These are phyloP conservation scores for Artemisia annua DNA, from an alignment of 129 eudicot genomes.

Conservation along the genomic window DNA sequence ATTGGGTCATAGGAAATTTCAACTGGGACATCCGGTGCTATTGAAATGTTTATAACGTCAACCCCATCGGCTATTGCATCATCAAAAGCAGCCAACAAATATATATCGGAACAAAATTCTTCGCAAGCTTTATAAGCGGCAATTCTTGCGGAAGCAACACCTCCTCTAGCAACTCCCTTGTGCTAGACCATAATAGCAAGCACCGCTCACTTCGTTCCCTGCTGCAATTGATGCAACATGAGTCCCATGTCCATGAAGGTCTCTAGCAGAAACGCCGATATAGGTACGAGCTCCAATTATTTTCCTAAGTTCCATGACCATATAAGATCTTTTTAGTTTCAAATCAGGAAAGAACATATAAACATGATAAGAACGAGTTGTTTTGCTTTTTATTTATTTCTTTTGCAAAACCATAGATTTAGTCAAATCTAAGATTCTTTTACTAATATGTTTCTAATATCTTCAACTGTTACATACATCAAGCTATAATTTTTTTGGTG, in stretches of 20 bases:
- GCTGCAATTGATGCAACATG: constrained; percentile 58
- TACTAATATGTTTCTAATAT: too few relatives aligned
- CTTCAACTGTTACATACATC: too few relatives aligned
- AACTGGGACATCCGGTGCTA: neutral
- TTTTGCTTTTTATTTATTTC: too few relatives aligned
- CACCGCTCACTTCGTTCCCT: constrained; percentile 30
- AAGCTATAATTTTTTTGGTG: too few relatives aligned
- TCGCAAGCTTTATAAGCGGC: neutral
- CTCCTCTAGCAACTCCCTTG: constrained; percentile 54
- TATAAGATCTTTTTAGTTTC: too few relatives aligned
- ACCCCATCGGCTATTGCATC: neutral
- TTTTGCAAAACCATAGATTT: too few relatives aligned
- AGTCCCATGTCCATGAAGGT: constrained; percentile 41
- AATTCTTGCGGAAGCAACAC: neutral
- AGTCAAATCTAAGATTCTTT: too few relatives aligned
- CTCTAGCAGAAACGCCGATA: constrained; percentile 32
- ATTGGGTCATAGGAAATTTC: too few relatives aligned
- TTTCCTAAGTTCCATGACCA: constrained; percentile 27
- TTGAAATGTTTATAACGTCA: neutral
- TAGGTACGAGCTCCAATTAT: constrained; percentile 49
- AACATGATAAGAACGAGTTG: too few relatives aligned
- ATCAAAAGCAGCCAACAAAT: constrained; percentile 33
- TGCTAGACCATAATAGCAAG: constrained; percentile 39
- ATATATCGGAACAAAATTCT: too few relatives aligned
- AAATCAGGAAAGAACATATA: too few relatives aligned